Base-by-base conservation (phyloP, 441 rosid genomes). In the Euphorbia celastroides region DNA sequence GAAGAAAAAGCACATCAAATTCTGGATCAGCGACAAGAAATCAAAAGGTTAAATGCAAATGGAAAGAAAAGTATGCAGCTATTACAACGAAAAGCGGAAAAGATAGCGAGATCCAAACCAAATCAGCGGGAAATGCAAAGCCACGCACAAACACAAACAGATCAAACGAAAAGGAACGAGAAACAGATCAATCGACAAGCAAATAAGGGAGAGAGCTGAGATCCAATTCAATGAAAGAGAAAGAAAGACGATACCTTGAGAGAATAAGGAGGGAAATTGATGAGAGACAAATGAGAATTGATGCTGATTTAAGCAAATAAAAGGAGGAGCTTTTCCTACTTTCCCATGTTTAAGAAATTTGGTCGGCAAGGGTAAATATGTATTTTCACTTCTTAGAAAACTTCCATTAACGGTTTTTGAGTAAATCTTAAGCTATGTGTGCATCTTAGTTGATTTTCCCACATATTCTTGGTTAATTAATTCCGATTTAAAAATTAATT, bases 251-350 rank as follows among this genome's bases (percentile, higher is more conserved):
- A 34, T 34, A 34, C 38, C 38, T 34, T 34, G 38, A 55, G 59
- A 55, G 36, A 2, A 30, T 57, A 20, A 32, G 60, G 61, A 51
- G 71, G 71, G 58, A 58, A 59, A 48, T 16, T 7, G 19, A 28
- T n/a, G 28, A 16, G 17, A 26, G 12, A 17, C 7, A 11, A 2
- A 1, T 48, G 19, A 48, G 57, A 28, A 46, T 27, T 64, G 17
- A n/a, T 20, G 16, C 19, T 13, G 4, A 9, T 34, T 34, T 34
- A 34, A 3, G 38, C n/a, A n/a, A n/a, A n/a, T n/a, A 9, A 34
- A 34, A 3, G 38, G 9, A 34, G 5, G 5, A 34, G 38, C 38
- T 34, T 3, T 34, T 34, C n/a, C n/a, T 34, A 3, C 38, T 9
- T 4, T 9, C 38, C 38, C 5, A 9, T 34, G 5, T 34, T 34